phyloP scores from a whole-genome alignment of 345 rosid species.

The Capsella bursapastoris region DNA sequence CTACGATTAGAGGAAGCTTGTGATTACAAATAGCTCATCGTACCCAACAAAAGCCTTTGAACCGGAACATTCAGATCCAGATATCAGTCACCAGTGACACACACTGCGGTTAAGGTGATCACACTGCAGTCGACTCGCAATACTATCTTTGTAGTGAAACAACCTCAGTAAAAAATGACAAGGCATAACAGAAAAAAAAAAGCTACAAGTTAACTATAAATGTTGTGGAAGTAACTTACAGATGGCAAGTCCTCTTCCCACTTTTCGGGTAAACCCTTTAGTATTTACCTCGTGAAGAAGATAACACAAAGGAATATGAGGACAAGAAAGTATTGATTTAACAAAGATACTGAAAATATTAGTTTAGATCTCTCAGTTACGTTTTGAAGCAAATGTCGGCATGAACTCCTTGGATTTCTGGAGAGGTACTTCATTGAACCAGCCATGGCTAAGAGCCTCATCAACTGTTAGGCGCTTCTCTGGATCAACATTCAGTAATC shows the following conservation, averaged over 20 bases:
- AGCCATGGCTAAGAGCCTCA: constrained; percentile 75
- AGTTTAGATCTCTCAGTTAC: constrained; percentile 45
- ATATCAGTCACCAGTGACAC: not conserved
- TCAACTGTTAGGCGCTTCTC: constrained; percentile 81
- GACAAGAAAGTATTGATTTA: not conserved
- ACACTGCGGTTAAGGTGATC: not conserved
- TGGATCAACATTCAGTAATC: constrained; percentile 70
- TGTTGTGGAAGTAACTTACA: constrained; percentile 36
- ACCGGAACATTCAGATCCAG: not conserved
- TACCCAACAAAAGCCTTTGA: not conserved
- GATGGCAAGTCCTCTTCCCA: constrained; percentile 30
- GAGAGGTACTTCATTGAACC: constrained; percentile 80
- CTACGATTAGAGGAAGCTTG: not conserved
- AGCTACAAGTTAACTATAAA: not conserved
- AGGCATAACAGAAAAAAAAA: not conserved
- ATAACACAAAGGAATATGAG: constrained; percentile 41
- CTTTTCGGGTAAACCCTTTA: constrained; percentile 30
- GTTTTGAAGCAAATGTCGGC: constrained; percentile 66
- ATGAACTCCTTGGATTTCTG: constrained; percentile 71
- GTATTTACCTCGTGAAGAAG: constrained; percentile 42
- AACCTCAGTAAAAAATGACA: constrained; percentile 16
- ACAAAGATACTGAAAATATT: constrained; percentile 8
- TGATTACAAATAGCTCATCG: not conserved
- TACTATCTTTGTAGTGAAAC: constrained; percentile 7
- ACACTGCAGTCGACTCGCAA: not conserved